A percentile compares a stretch with the other conserved stretches of the same genome.
Conservation (phyloP, 2,329 filamentous ascomycete species). For the Pseudocercospora pini-densiflorae region DNA sequence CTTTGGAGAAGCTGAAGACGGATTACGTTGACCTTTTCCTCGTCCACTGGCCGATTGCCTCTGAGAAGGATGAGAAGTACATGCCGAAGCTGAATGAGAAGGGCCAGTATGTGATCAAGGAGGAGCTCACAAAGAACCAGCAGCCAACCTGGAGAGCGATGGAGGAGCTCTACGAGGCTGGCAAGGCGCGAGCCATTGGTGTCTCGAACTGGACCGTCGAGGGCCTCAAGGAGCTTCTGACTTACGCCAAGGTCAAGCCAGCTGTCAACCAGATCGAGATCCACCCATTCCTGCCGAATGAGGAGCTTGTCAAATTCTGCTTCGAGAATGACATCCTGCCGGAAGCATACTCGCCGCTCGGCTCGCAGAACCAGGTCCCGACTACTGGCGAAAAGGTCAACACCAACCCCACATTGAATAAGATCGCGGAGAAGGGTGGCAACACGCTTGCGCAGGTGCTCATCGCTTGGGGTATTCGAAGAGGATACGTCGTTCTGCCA, state of each 20-base stretch:
- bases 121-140: constrained; percentile 68
- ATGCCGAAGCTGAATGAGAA: constrained; percentile 56
- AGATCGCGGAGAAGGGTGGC: constrained; percentile 61
- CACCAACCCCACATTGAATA: constrained; percentile 63
- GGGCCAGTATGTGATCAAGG: constrained; percentile 66
- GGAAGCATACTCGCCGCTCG: constrained; percentile 62
- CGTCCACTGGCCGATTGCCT: constrained; percentile 52
- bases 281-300: constrained; percentile 66
- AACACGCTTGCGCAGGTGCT: constrained; percentile 65
- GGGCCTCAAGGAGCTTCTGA: constrained; percentile 50
- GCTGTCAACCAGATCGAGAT: constrained; percentile 56
- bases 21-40: constrained; percentile 45
- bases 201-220: constrained; percentile 57
- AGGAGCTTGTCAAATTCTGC: constrained; percentile 62
- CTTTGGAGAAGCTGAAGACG: constrained; percentile 39
- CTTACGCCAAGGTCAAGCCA: constrained; percentile 47
- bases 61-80: constrained; percentile 55
- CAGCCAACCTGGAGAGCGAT: constrained; percentile 66
- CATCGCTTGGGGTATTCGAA: constrained; percentile 67
- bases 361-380: constrained; percentile 71
- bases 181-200: constrained; percentile 60
- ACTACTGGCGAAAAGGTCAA: constrained; percentile 69
- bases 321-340: constrained; percentile 61
- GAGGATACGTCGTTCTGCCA: constrained; percentile 70
- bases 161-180: constrained; percentile 60